Base-by-base conservation (phyloP, 169 alveolate species). In the Plasmodium falciparum region DNA sequence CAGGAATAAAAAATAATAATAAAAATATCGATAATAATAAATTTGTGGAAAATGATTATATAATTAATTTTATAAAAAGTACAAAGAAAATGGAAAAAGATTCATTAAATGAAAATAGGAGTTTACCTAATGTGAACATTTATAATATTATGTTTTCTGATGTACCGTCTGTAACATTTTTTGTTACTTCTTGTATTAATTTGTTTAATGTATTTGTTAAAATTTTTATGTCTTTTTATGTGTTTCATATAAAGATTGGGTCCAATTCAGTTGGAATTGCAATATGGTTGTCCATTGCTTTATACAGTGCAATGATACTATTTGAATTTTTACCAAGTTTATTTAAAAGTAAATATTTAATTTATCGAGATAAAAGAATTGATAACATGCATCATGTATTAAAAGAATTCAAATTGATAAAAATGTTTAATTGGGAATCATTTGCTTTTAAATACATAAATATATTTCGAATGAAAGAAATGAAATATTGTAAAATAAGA, bases 361-460 rank as follows among this genome's bases (percentile, higher is more conserved):
- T 65, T 29, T 76, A 76, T 76, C 63, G 89, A 52, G 89, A 76
- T 39, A 66, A 65, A 65, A 63, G 89, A 65, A 65, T 76, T n/a
- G 75, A 65, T 59, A 76, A 76, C 65, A 52, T 58, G 56, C 89
- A 76, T 39, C 89, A 76, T 76, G 76, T 76, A 67, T 76, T 76
- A 33, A 76, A 76, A 63, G 70, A 76, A 47, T 76, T 76, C 52
- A 76, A 76, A 63, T 76, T 76, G 54, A 76, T 76, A 54, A 76
- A 76, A 63, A 76, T 76, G 78, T 76, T 76, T 33, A 76, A 76
- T 76, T 76, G 89, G 89, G 89, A 76, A 66, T 50, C 78, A 7
- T 24, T 76, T 63, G 89, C 89, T 24, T 76, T 76, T 66, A 66
- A 76, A 65, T 76, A 76, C 66, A 45, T 76, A 63, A 76, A 76